Evolutionary conservation across 371 early-diverging fungal genomes (phyloP).

Genomic region (Lichtheimia corymbifera): DNA sequence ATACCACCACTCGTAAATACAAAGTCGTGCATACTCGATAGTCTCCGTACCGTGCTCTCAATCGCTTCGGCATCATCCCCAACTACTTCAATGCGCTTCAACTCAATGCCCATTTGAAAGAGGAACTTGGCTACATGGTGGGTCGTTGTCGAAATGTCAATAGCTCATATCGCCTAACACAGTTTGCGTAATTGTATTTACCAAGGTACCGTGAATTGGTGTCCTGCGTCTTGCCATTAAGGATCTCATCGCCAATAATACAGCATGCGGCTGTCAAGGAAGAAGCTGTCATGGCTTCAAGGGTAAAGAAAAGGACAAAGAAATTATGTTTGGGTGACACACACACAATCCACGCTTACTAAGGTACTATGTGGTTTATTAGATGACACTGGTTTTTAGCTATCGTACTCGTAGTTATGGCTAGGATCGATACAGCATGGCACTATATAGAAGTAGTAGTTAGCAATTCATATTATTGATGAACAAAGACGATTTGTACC

Average conservation of each 20-base stretch:
- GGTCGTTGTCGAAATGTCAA: neutral
- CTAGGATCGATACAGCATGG: too few species aligned
- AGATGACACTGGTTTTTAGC: too few species aligned
- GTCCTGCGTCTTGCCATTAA: conserved; percentile 75
- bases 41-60: conserved; percentile 35
- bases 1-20: conserved; percentile 77
- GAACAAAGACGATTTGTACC: too few species aligned
- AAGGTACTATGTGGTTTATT: too few species aligned
- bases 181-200: conserved; percentile 8
- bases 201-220: conserved; percentile 64
- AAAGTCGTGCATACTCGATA: conserved; percentile 48
- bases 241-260: conserved; percentile 69
- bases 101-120: conserved; percentile 59
- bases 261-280: conserved; percentile 40
- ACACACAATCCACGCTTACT: too few species aligned
- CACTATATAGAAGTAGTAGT: too few species aligned
- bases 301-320: too few species aligned
- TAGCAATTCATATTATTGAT: too few species aligned
- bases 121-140: conserved; percentile 47
- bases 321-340: too few species aligned
- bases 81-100: conserved; percentile 58
- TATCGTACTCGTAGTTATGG: too few species aligned
- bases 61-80: conserved; percentile 54
- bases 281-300: neutral
- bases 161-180: neutral